Percentiles rank a stretch among this genome's conserved stretches.
Evolutionary conservation across 345 rosid species (phyloP).

Genomic region (Salix koriyanagi): DNA sequence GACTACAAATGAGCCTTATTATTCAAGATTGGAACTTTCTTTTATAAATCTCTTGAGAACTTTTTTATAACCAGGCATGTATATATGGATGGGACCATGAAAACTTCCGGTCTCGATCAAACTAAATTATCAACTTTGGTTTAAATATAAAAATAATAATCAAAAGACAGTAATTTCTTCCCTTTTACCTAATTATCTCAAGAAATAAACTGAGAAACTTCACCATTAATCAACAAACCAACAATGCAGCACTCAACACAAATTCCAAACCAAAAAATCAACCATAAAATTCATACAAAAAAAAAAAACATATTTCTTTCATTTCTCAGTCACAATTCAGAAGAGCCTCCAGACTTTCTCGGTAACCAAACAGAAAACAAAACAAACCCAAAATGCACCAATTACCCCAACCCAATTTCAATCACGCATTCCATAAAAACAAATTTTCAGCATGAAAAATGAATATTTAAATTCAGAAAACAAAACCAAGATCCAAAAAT

Average conservation of each 20-base stretch:
- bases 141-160: background rate
- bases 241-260: background rate
- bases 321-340: background rate
- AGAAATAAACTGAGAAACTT: background rate
- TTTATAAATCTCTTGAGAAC: background rate
- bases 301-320: background rate
- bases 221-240: background rate
- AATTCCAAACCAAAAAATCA: background rate
- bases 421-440: background rate
- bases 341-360: conserved; percentile 5
- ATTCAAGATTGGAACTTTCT: background rate
- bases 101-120: background rate
- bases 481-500: background rate
- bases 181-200: background rate
- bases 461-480: background rate
- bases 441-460: background rate
- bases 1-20: background rate
- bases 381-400: conserved; percentile 6
- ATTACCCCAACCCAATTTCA: background rate
- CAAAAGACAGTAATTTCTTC: background rate
- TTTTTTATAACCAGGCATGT: background rate
- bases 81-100: background rate
- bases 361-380: conserved; percentile 3
- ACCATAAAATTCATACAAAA: background rate
- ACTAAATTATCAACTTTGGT: background rate